Base-by-base conservation (phyloP, 257 asterid genomes). In the Nicotiana tabacum region DNA sequence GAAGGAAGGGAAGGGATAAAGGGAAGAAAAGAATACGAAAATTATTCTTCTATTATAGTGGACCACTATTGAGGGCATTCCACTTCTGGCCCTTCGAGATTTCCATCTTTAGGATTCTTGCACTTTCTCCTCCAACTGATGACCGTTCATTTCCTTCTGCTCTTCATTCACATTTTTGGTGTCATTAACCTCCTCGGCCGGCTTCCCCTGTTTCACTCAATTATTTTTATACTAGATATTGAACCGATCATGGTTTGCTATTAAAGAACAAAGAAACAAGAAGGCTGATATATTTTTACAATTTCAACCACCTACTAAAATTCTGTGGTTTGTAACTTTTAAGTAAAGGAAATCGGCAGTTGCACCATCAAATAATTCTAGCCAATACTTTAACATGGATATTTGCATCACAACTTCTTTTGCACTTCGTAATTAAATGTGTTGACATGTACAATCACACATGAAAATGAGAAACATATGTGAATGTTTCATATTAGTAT, bases 171-270 rank as follows among this genome's bases (percentile, higher is more conserved):
- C 18, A 5, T 85, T 33, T 62, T 89, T 92, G 81, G 74, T 88
- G 9, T 90, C 93, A 80, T 84, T 89, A 58, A 88, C 72, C 69
- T 91, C 97, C 90, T 53, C 88, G 48, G 29, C 17, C 17, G 87
- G 79, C 82, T 90, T 92, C 33, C 86, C 97, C 97, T 92, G 91
- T 66, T 72, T 82, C 85, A 83, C 80, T 67, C 56, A 68, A 32
- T 29, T 79, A 77, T 53, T 27, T 51, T 64, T 46, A 66, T 76
- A 4, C 29, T 13, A 0, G 27, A 51, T 76, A 76, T 51, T 13
- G 65, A 76, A 8, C 64, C 17, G 51, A 55, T 39, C 13, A 9
- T 16, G 55, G 29, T 29, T 51, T 76, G 46, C 17, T 76, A 27
- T 76, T 51, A 29, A 2, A 24, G 16, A 76, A 76, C 48, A 51